phyloP scores from a whole-genome alignment of 441 rosid genomes.

The Arabidopsis hybrid region DNA sequence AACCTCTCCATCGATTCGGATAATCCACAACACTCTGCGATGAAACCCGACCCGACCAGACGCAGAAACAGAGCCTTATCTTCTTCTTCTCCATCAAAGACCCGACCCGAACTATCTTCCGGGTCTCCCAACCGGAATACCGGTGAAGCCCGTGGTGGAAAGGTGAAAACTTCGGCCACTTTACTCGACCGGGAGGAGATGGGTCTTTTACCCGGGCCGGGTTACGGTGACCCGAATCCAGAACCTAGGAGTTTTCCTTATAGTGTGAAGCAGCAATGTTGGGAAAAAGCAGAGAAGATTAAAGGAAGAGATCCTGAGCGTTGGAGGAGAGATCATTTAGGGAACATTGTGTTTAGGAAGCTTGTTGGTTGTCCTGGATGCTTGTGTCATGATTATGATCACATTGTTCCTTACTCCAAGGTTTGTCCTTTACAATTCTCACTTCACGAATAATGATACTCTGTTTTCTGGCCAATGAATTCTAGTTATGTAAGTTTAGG shows the following conservation, averaged over 20 bases:
- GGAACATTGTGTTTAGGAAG: slow-evolving; percentile 84
- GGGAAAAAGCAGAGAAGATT: slow-evolving; percentile 92
- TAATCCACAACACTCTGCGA: slow-evolving; percentile 31
- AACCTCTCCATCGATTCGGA: slow-evolving; percentile 14
- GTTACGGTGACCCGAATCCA: slow-evolving; percentile 48
- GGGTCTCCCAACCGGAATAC: background rate
- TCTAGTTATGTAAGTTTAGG: background rate
- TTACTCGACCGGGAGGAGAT: slow-evolving; percentile 54
- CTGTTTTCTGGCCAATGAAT: background rate
- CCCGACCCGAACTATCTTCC: slow-evolving; percentile 34
- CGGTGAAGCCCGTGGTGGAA: slow-evolving; percentile 45
- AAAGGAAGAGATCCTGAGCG: slow-evolving; percentile 84
- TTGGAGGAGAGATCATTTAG: slow-evolving; percentile 86
- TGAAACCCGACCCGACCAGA: slow-evolving; percentile 43
- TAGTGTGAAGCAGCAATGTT: slow-evolving; percentile 90
- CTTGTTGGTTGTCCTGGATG: slow-evolving; percentile 96
- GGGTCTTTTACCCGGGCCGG: slow-evolving; percentile 48
- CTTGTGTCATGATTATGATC: slow-evolving; percentile 95
- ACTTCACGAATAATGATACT: background rate
- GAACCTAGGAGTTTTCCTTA: slow-evolving; percentile 84
- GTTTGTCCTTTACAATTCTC: slow-evolving; percentile 43
- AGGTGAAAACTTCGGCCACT: slow-evolving; percentile 54
- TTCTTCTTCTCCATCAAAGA: slow-evolving; percentile 47
- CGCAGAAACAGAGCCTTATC: slow-evolving; percentile 43
- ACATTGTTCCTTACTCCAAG: slow-evolving; percentile 94